A percentile compares a stretch with the other conserved stretches of the same genome.
Conservation (phyloP, 2,329 filamentous ascomycete genomes). For the Colletotrichum incanum region DNA sequence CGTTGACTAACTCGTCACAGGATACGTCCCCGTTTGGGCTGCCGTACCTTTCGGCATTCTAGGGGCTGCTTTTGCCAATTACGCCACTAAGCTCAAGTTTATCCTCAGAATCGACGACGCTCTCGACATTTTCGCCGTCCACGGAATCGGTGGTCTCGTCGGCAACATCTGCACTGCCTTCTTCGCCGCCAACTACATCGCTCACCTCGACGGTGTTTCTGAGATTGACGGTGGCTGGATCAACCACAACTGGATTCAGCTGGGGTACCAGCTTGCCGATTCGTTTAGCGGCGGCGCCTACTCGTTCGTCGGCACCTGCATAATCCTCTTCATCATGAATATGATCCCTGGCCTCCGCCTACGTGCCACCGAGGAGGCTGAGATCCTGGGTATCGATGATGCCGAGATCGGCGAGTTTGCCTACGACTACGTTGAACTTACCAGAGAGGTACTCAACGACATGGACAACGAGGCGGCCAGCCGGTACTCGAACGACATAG, state of each 20-base stretch:
- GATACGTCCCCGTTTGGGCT: slow-evolving; percentile 87
- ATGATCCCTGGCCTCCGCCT: slow-evolving; percentile 83
- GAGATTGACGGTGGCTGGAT: slow-evolving; percentile 84
- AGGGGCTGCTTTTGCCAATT: slow-evolving; percentile 86
- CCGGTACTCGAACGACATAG: slow-evolving; percentile 60
- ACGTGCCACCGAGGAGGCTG: slow-evolving; percentile 82
- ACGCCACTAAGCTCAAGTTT: slow-evolving; percentile 93
- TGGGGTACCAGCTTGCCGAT: slow-evolving; percentile 88
- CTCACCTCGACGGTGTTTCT: slow-evolving; percentile 80
- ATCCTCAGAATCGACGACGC: slow-evolving; percentile 85
- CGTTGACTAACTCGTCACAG: slow-evolving; percentile 48
- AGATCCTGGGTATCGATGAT: slow-evolving; percentile 89
- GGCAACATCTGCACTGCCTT: slow-evolving; percentile 86
- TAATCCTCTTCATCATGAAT: slow-evolving; percentile 87
- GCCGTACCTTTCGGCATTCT: slow-evolving; percentile 84
- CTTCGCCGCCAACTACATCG: slow-evolving; percentile 89
- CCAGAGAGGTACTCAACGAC: slow-evolving; percentile 69
- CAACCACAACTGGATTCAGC: slow-evolving; percentile 86
- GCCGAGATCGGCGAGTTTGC: slow-evolving; percentile 94
- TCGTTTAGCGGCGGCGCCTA: slow-evolving; percentile 83
- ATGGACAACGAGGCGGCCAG: slow-evolving; percentile 61
- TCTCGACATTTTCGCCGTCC: slow-evolving; percentile 90
- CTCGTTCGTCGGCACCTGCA: slow-evolving; percentile 82
- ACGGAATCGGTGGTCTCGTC: slow-evolving; percentile 83
- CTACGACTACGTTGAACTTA: slow-evolving; percentile 94